Evolutionary conservation across 139 green algal species (phyloP).

Genomic region (Chlamydomonas sphaeroides): DNA sequence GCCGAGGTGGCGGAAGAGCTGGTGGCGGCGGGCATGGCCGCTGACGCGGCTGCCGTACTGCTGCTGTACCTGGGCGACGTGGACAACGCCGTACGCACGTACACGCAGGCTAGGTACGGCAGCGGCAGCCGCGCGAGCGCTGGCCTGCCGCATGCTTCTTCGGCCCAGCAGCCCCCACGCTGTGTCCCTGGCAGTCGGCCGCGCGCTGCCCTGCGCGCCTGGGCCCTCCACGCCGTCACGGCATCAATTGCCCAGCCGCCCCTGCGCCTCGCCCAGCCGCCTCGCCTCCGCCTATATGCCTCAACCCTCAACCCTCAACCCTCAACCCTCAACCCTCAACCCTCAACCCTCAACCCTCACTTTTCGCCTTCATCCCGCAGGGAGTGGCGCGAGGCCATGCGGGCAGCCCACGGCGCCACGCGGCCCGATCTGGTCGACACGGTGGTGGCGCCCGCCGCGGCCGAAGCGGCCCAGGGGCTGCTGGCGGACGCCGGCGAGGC

Average conservation of each 20-base stretch:
- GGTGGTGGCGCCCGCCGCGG: slow-evolving; percentile 63
- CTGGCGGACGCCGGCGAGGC: slow-evolving; percentile 68
- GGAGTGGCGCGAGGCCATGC: slow-evolving; percentile 70
- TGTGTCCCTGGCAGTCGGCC: no score
- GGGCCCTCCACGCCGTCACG: no score
- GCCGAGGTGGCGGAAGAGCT: slow-evolving; percentile 77
- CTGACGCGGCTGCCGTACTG: slow-evolving; percentile 75
- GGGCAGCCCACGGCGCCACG: slow-evolving; percentile 47
- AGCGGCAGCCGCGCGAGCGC: no score
- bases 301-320: no score
- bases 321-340: no score
- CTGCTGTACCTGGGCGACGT: slow-evolving; percentile 73
- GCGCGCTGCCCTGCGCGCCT: no score
- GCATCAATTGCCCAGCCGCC: no score
- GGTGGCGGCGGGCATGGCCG: slow-evolving; percentile 44
- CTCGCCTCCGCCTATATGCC: no score
- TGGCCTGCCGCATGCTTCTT: no score
- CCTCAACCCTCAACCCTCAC: no score
- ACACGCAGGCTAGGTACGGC: slow-evolving; percentile 57
- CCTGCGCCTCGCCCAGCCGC: no score
- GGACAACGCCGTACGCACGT: slow-evolving; percentile 69
- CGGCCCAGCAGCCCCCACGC: no score
- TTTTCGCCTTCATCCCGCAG: slow-evolving; percentile 7
- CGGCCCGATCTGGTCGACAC: slow-evolving; percentile 62
- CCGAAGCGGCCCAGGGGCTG: slow-evolving; percentile 47